Percentiles rank a stretch among this genome's conserved stretches.
Conservation (phyloP, 2,329 filamentous ascomycete genomes). For the Aaosphaeria pasadenensis region DNA sequence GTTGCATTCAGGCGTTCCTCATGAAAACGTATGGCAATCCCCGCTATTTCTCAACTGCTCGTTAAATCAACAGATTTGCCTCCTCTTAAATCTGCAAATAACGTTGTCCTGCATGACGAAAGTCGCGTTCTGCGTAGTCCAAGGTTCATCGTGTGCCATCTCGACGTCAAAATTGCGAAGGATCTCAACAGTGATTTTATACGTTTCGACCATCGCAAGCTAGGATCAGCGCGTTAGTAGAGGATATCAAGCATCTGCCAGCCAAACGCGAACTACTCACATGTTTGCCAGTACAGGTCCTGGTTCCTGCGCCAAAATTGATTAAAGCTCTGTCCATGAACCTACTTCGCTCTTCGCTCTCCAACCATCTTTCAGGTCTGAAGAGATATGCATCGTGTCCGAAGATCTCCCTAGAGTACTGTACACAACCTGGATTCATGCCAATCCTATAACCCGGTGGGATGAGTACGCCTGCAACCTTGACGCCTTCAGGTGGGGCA, state of each 20-base stretch:
- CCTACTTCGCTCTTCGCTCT: constrained; percentile 6
- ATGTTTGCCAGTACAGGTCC: constrained; percentile 20
- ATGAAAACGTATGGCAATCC: too few species aligned
- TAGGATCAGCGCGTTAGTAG: neutral
- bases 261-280: neutral
- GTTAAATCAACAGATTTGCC: neutral
- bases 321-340: constrained; percentile 19
- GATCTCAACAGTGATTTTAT: constrained; percentile 12
- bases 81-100: constrained; percentile 5
- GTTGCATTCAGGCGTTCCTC: too few species aligned
- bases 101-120: constrained; percentile 14
- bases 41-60: too few species aligned
- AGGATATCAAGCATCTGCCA: neutral
- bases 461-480: constrained; percentile 21
- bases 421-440: constrained; percentile 36
- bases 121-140: constrained; percentile 12
- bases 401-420: constrained; percentile 42
- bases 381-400: constrained; percentile 47
- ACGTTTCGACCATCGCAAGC: constrained; percentile 12
- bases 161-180: constrained; percentile 11
- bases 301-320: constrained; percentile 14
- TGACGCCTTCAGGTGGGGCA: constrained; percentile 14
- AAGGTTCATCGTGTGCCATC: constrained; percentile 12
- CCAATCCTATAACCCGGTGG: constrained; percentile 32
- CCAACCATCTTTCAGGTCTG: constrained; percentile 50